Base-by-base conservation (phyloP, 805 yeast species). In the Zygosaccharomyces gambellarensis region DNA sequence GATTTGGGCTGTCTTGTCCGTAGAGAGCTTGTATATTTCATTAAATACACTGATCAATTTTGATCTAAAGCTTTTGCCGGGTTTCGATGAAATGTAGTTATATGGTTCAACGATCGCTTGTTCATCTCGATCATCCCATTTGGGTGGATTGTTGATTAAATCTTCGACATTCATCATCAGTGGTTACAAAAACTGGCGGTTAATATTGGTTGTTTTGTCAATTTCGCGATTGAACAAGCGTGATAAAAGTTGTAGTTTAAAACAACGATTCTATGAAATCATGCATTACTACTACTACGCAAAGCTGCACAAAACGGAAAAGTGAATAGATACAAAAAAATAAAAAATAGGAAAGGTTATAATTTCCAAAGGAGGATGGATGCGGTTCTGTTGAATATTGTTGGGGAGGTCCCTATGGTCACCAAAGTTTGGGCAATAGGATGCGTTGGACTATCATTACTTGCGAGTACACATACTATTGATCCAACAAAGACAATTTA, bases 51-150 rank as follows among this genome's bases (percentile, higher is more conserved):
- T 66, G 2, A 84, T 75, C 52, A 83, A 61, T 41, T 67, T 57
- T 2, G 70, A 63, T 34, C 88, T 69, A 49, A 83, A 58, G 46
- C 80, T 78, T 61, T 83, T 83, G 10, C 88, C 88, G 0, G 78
- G 75, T 27, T 74, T 74, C 9, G 68, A 57, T 17, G 71, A 68
- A 9, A 83, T 67, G 58, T 83, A 81, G 3, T 63, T 57, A 55
- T 72, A 83, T 1, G 89, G 88, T 11, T 64, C 65, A 17, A 59
- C 56, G 11, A 73, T 50, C 1, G 64, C 51, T 2, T 41, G 43
- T 45, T 71, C 74, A 40, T 64, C 57, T 3, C 54, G 52, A 0
- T 56, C 59, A 12, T 52, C 55, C 73, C 73, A 70, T 23, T 45
- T 19, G 8, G 68, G 66, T 17, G 49, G 46, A 0, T 39, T 31